Evolutionary conservation across 345 rosid genomes (phyloP).

Genomic region (Linum usitatissimum): DNA sequence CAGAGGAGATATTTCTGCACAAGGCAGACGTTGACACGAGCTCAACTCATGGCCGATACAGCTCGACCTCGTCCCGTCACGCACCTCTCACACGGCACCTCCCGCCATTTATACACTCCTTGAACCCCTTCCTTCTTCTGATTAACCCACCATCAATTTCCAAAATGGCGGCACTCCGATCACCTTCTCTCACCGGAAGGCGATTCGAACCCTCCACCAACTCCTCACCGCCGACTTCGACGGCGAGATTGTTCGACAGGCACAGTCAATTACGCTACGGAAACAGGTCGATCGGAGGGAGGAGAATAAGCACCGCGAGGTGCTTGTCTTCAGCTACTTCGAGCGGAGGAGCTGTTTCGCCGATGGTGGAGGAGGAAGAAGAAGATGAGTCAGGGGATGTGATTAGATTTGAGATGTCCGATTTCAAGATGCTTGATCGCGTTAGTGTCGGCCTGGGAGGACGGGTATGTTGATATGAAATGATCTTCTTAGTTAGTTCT

Average conservation of each 20-base stretch:
- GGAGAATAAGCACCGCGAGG: conserved; percentile 14
- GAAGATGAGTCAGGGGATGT: conserved; percentile 47
- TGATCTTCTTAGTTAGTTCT: neutral
- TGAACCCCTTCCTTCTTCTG: neutral
- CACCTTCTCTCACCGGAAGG: conserved; percentile 10
- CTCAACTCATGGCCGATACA: conserved; percentile 38
- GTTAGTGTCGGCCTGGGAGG: conserved; percentile 86
- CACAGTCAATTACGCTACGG: neutral
- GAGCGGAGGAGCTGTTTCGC: conserved; percentile 25
- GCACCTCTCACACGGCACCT: conserved; percentile 48
- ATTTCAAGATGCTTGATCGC: conserved; percentile 62
- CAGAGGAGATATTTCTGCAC: conserved; percentile 28
- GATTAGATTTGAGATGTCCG: conserved; percentile 62
- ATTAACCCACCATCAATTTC: neutral
- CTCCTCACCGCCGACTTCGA: conserved; percentile 23
- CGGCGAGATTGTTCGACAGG: conserved; percentile 12
- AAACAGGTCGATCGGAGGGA: conserved; percentile 12
- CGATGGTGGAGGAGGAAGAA: conserved; percentile 29
- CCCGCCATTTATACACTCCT: conserved; percentile 20
- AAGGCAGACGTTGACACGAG: conserved; percentile 42
- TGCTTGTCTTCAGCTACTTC: conserved; percentile 25
- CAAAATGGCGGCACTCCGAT: conserved; percentile 25
- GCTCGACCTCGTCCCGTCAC: conserved; percentile 40
- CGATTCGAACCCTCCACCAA: conserved; percentile 23
- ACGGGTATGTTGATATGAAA: conserved; percentile 30